Base-by-base conservation (phyloP, 2,329 filamentous ascomycete species). In the Exophiala calicioides region DNA sequence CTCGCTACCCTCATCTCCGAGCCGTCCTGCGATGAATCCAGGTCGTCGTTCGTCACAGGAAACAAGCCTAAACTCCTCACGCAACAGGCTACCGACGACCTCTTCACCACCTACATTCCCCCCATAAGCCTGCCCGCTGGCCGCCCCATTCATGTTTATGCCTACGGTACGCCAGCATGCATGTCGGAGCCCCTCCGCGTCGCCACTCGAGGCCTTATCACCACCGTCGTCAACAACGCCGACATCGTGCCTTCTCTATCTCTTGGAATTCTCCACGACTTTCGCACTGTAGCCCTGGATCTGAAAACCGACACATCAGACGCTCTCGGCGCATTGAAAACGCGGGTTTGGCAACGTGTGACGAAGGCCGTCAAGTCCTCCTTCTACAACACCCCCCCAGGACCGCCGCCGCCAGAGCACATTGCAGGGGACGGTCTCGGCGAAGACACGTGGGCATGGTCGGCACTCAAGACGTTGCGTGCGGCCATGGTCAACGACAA, bases 181-280 rank as follows among this genome's bases (percentile, higher is more conserved):
- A 81, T 90, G 77, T 87, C 84, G 0, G 75, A 84, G 0, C 79
- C 82, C 2, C 74, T 90, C 5, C 80, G 85, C 31, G 78, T 79
- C 48, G 82, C 83, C 8, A 90, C 86, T 0, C 76, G 84, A 10
- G 86, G 85, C 1, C 74, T 90, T 5, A 84, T 90, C 50, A 90
- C 86, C 2, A 88, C 81, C 6, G 75, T 86, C 3, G 78, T 89
- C 8, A 84, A 90, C 58, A 83, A 84, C 13, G 78, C 82, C 60
- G 86, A 90, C 60, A 70, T 90, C 7, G 85, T 90, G 0, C 86
- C 86, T 0, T 82, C 80, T 42, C 75, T 90, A 3, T 89, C 85
- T 0, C 74, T 90, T 0, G 86, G 86, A 2, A 76, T 86, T 1
- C 68, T 90, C 2, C 85, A 88, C 58, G 86, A 90, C 62, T 78